phyloP scores from a whole-genome alignment of 495 filamentous ascomycete species.

The Astrothelium subdiscretum region DNA sequence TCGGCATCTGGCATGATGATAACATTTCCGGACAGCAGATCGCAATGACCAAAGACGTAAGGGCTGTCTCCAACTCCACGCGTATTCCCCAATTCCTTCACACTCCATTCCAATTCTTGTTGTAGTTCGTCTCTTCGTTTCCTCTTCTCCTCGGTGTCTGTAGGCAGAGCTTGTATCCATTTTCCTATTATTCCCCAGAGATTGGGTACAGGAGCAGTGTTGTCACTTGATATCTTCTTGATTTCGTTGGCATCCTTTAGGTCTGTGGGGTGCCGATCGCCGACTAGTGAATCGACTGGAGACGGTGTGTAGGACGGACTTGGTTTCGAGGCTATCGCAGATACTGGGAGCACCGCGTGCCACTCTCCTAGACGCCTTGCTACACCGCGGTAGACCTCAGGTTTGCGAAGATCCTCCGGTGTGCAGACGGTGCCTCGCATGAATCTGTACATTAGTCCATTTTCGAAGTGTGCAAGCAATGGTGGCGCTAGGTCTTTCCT shows the following conservation, averaged over 20 bases:
- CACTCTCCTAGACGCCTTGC: constrained; percentile 78
- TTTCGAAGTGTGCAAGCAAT: constrained; percentile 85
- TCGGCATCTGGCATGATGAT: constrained; percentile 45
- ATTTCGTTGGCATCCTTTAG: background rate
- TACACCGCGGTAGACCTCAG: constrained; percentile 67
- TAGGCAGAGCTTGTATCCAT: constrained; percentile 83
- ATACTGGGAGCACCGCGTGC: constrained; percentile 66
- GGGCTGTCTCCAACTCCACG: constrained; percentile 60
- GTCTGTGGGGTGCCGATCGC: background rate
- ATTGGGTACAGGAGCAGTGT: constrained; percentile 44
- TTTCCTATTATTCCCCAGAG: constrained; percentile 91
- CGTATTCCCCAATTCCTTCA: constrained; percentile 58
- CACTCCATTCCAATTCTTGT: constrained; percentile 57
- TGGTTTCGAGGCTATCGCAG: constrained; percentile 22
- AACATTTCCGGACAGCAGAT: constrained; percentile 89
- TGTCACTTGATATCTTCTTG: constrained; percentile 10
- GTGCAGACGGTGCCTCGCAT: constrained; percentile 68
- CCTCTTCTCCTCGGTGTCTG: constrained; percentile 51
- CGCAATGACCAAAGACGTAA: constrained; percentile 90
- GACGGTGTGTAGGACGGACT: background rate
- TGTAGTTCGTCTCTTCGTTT: constrained; percentile 56
- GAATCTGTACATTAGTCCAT: constrained; percentile 90
- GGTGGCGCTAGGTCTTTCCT: constrained; percentile 69
- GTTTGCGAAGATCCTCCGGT: constrained; percentile 59
- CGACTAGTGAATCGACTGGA: constrained; percentile 1